Base-by-base conservation (phyloP, 2,329 filamentous ascomycete species). In the Fusarium sp. region DNA sequence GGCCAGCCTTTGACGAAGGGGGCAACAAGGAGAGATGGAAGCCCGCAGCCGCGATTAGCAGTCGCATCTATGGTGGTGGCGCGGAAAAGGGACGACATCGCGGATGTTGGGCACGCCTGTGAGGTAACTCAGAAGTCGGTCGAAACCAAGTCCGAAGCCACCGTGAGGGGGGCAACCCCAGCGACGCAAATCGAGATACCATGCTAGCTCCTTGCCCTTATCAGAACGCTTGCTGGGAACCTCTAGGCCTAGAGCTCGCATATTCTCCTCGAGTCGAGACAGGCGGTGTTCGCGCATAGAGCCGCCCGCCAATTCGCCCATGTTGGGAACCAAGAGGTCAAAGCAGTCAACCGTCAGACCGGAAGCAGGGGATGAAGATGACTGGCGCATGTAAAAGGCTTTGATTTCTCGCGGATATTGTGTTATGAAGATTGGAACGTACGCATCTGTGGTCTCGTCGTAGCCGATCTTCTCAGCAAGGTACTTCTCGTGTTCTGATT, bases 131-230 rank as follows among this genome's bases (percentile, higher is more conserved):
- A 97, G 79, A 66, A 97, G 85, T 55, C 94, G 88, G 82, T 97
- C 94, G 76, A 97, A 96, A 11, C 94, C 94, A 57, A 97, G 78
- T 4, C 94, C 94, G 76, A 97, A 97, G 2, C 94, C 94, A 40
- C 94, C 94, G 74, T 97, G 94, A 35, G 93, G 93, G 56, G 93
- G 92, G 70, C 91, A 94, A n/a, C 94, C 94, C 87, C 93, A 97
- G 69, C 91, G 89, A 63, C 94, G 89, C 63, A 97, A 84, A 77
- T 97, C 94, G 23, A 93, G 83, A 76, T 97, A 97, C 94, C 94
- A 97, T 70, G 90, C 87, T 54, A 97, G 79, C 29, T 75, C 69
- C 46, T 63, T 74, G 20, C 71, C 58, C 45, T 67, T 71, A 23
- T 67, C 49, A n/a, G 74, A 72, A 11, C 61, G 67, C 79, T 75